Conservation (phyloP, 805 yeast species). For the Ogataea chonburiensis region DNA sequence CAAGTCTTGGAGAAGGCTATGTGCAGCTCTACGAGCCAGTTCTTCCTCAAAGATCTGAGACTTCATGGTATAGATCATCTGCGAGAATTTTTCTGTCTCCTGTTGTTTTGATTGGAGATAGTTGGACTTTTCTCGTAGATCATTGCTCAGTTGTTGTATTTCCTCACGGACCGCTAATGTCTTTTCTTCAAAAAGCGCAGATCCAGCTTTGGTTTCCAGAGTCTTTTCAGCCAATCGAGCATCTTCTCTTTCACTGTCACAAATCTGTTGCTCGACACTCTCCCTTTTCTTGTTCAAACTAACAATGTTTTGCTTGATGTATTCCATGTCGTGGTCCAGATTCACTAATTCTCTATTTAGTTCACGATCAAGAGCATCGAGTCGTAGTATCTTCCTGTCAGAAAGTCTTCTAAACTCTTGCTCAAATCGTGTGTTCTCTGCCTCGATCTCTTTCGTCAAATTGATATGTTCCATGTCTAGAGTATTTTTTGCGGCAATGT, state of each 20-base stretch:
- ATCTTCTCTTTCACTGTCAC: not conserved
- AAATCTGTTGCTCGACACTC: not conserved
- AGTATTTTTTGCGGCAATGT: not conserved
- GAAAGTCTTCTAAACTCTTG: not conserved
- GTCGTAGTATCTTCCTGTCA: conserved; percentile 2
- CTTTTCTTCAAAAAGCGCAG: conserved; percentile 11
- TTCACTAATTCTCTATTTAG: conserved; percentile 1
- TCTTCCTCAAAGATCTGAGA: conserved; percentile 31
- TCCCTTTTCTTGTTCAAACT: not conserved
- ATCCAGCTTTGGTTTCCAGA: conserved; percentile 3
- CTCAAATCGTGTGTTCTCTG: conserved; percentile 1
- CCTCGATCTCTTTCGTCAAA: conserved; percentile 2
- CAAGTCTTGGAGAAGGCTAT: conserved; percentile 75
- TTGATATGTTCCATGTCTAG: conserved; percentile 1
- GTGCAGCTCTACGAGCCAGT: conserved; percentile 54
- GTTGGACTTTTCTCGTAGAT: conserved; percentile 20
- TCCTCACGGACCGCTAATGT: conserved; percentile 10
- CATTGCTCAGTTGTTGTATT: conserved; percentile 9
- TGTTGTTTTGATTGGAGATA: conserved; percentile 26
- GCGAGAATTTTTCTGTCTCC: conserved; percentile 7
- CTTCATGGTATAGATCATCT: conserved; percentile 17
- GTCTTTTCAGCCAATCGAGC: not conserved
- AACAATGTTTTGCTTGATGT: not conserved
- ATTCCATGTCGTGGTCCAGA: conserved; percentile 2
- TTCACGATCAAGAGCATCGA: conserved; percentile 8